Conservation (phyloP, 2,329 filamentous ascomycete species). For the Ilyonectria destructans region DNA sequence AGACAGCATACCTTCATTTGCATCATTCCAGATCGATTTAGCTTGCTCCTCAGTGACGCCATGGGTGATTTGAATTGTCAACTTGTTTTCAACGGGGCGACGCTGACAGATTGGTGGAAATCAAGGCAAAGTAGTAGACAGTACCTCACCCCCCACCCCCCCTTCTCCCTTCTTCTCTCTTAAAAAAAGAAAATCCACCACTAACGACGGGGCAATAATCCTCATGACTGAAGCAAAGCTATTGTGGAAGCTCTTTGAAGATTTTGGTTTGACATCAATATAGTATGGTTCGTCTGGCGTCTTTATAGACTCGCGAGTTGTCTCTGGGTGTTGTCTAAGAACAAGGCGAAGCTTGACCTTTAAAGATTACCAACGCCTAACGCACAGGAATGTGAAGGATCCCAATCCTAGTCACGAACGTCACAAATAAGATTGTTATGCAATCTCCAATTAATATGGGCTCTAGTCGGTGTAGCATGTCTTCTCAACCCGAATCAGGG, state of each 20-base stretch:
- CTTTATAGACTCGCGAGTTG: background rate
- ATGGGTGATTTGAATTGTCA: background rate
- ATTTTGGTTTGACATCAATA: background rate
- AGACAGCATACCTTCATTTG: background rate
- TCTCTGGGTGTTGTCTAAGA: background rate
- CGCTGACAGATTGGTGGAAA: background rate
- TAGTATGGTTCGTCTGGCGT: background rate
- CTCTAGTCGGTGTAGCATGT: background rate
- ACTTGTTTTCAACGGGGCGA: background rate
- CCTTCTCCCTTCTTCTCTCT: background rate
- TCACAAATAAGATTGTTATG: constrained; percentile 1
- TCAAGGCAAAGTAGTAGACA: background rate
- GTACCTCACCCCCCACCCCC: background rate
- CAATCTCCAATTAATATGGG: background rate
- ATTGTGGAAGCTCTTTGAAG: background rate
- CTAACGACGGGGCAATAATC: background rate
- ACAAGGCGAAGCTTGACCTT: background rate
- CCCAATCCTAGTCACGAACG: background rate
- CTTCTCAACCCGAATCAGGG: background rate
- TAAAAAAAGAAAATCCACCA: background rate
- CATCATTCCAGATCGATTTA: background rate
- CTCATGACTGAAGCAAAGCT: background rate
- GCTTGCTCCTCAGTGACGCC: background rate
- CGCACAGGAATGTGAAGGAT: background rate
- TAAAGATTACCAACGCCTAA: background rate